phyloP scores from a whole-genome alignment of 345 rosid genomes.

The Salix purpurea region DNA sequence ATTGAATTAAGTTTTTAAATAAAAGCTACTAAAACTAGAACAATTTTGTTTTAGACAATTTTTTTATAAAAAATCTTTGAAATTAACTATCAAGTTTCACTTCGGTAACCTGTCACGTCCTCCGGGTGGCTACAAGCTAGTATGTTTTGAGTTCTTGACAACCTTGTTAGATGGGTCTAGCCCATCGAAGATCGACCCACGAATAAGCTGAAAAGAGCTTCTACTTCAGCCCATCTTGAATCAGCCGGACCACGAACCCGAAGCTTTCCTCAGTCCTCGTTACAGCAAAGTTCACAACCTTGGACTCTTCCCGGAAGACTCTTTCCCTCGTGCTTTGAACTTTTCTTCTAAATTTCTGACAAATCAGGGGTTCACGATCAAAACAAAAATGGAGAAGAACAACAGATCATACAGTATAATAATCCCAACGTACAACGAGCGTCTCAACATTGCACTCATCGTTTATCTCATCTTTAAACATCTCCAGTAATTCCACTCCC shows the following conservation, averaged over 20 bases:
- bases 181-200: not conserved
- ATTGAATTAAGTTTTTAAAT: too few relatives aligned
- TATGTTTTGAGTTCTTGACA: too few relatives aligned
- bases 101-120: too few relatives aligned
- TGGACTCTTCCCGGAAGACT: not conserved
- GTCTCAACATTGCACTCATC: constrained; percentile 78
- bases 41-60: too few relatives aligned
- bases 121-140: too few relatives aligned
- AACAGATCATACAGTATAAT: constrained; percentile 70
- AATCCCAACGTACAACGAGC: constrained; percentile 93
- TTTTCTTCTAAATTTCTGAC: not conserved
- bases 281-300: not conserved
- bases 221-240: not conserved
- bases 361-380: not conserved
- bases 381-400: constrained; percentile 6
- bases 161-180: not conserved
- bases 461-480: constrained; percentile 92
- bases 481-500: constrained; percentile 44
- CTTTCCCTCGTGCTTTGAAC: not conserved
- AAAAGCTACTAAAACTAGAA: too few relatives aligned
- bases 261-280: not conserved
- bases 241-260: not conserved
- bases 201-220: not conserved
- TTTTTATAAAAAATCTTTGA: too few relatives aligned
- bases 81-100: too few relatives aligned